These are phyloP conservation scores for Phytophthora cactorum DNA, from an alignment of 352 stramenopile species.

Conservation along the genomic window DNA sequence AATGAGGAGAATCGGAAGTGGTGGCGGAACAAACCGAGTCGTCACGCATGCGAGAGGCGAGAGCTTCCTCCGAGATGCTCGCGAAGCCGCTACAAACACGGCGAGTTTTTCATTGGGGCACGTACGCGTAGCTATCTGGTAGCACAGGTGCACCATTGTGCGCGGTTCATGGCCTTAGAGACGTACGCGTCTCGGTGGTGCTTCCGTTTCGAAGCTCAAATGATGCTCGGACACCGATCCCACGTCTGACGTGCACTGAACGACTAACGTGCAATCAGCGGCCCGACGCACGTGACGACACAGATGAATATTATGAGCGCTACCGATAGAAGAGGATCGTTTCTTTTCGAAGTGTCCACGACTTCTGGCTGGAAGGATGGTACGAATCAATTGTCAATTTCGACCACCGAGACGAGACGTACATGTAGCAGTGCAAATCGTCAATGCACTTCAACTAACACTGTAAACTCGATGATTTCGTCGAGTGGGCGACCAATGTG, in stretches of 20 bases:
- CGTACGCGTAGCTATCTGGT: constrained; percentile 15
- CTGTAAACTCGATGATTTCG: constrained; percentile 1
- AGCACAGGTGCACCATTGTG: constrained; percentile 9
- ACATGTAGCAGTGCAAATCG: constrained; percentile 9
- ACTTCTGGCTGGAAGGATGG: constrained; percentile 9
- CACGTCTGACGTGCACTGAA: constrained; percentile 8
- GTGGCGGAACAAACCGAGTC: constrained; percentile 4
- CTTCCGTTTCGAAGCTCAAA: constrained; percentile 24
- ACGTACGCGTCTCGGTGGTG: constrained; percentile 13
- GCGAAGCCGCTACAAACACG: background rate
- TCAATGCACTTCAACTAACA: constrained; percentile 16
- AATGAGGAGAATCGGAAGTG: constrained; percentile 18
- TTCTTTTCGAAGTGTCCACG: background rate
- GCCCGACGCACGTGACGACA: constrained; percentile 5
- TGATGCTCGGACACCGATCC: constrained; percentile 4
- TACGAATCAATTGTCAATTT: constrained; percentile 1
- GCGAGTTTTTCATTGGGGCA: constrained; percentile 5
- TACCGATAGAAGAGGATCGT: background rate
- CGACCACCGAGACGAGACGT: constrained; percentile 16
- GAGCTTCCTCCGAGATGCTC: background rate
- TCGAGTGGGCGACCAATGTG: too few species aligned
- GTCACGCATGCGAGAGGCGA: background rate
- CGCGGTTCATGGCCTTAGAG: background rate
- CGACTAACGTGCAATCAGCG: constrained; percentile 18
- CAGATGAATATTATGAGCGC: constrained; percentile 24